Base-by-base conservation (phyloP, 2,329 filamentous ascomycete species). In the Botrytis deweyae region DNA sequence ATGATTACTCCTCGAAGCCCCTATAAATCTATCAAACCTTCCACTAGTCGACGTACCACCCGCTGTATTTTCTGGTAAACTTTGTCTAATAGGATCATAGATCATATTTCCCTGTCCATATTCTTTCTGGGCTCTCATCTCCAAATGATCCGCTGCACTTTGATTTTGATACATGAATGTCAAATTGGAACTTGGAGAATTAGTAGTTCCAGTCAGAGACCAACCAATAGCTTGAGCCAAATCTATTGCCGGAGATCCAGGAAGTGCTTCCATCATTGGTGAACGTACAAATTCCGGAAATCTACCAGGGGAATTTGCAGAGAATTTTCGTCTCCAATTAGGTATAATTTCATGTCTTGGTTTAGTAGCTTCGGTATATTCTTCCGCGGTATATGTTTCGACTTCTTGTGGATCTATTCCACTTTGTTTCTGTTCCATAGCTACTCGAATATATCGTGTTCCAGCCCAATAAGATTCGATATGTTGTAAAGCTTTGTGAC, bases 381-480 rank as follows among this genome's bases (percentile, higher is more conserved):
- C 94, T 80, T 97, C 93, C 1, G 83, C 84, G 0, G 88, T 90
- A 76, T 87, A 90, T 0, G 88, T 90, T 79, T 90, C 89, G 74
- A 71, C 69, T 33, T 71, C 69, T 9, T 71, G 69, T 65, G 88
- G 94, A 79, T 97, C 93, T 82, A 95, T 93, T 0, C 94, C 94
- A 81, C 95, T 94, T 22, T 93, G 90, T 81, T 96, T 96, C 78
- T 97, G 94, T 78, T 97, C 93, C 18, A 97, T 84, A 0, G 94
- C 93, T 0, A 93, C 95, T 55, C 97, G 84, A 58, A 97, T 97
- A 80, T 97, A 97, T 73, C 93, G 91, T 40, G 93, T 91, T 12
- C 94, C 94, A 52, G 92, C 92, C 94, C 94, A 97, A 80, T 96
- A 96, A 0, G 88, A 87, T 77, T 96, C 90, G n/a, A 97, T 85